phyloP scores from a whole-genome alignment of 2,329 filamentous ascomycete genomes.

The Cucurbitaria berberidis region DNA sequence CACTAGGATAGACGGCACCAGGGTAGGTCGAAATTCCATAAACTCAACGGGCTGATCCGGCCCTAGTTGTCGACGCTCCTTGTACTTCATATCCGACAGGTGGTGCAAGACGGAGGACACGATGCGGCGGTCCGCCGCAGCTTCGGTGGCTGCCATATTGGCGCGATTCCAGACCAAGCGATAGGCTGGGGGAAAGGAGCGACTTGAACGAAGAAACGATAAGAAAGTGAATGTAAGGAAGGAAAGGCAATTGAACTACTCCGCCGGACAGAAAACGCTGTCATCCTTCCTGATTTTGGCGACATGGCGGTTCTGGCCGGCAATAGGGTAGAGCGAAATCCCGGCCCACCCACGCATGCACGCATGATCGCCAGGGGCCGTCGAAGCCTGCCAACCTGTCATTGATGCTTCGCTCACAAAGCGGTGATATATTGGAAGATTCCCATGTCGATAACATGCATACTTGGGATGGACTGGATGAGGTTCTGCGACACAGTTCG shows the following conservation, averaged over 20 bases:
- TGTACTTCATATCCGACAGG: conserved; percentile 42
- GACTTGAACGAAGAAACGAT: background rate
- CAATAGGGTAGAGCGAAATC: conserved; percentile 11
- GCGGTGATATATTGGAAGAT: conserved; percentile 2
- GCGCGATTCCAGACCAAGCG: conserved; percentile 5
- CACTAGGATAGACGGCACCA: conserved; percentile 40
- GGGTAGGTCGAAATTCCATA: conserved; percentile 42
- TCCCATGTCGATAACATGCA: conserved; percentile 5
- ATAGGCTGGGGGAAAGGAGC: conserved; percentile 9
- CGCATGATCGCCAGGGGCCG: conserved; percentile 23
- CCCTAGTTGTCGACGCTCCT: conserved; percentile 38
- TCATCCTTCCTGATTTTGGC: conserved; percentile 19
- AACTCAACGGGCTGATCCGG: conserved; percentile 42
- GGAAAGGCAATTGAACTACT: conserved; percentile 3
- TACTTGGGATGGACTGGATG: background rate
- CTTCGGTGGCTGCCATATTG: conserved; percentile 32
- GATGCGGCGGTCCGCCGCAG: conserved; percentile 32
- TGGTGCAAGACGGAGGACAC: conserved; percentile 34
- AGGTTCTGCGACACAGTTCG: background rate
- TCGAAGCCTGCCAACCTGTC: conserved; percentile 13
- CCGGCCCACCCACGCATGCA: conserved; percentile 16
- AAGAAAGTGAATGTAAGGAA: conserved; percentile 2
- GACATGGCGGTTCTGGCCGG: conserved; percentile 12
- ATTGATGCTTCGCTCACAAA: conserved; percentile 1
- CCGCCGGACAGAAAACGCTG: conserved; percentile 7